Evolutionary conservation across 257 asterid species (phyloP), one percentile per base, ranked within the genome.

Genomic region (Gardenia jasminoides): DNA sequence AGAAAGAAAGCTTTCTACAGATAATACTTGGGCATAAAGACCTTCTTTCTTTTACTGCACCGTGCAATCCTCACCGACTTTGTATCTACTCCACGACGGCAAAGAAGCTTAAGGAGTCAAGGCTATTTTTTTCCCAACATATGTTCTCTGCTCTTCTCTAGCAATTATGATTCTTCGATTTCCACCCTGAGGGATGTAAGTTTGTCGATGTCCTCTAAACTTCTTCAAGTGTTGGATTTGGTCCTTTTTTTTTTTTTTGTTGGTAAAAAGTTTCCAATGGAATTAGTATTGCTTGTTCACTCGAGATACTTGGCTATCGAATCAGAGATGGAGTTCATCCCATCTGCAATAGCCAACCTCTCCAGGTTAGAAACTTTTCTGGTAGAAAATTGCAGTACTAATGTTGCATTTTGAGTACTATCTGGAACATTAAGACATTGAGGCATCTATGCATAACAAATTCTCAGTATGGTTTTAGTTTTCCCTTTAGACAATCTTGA

Each of bases 161-260:
- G n/a, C n/a, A n/a, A n/a, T n/a, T n/a, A n/a, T n/a, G n/a, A n/a
- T n/a, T n/a, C n/a, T n/a, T n/a, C n/a, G n/a, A n/a, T n/a, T n/a
- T n/a, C n/a, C n/a, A n/a, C n/a, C n/a, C n/a, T n/a, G n/a, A n/a
- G n/a, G n/a, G n/a, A n/a, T n/a, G n/a, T n/a, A n/a, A n/a, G n/a
- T n/a, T n/a, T n/a, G n/a, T n/a, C n/a, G n/a, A n/a, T n/a, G n/a
- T n/a, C n/a, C n/a, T n/a, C n/a, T 16, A 72, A 46, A 79, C 28
- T 72, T 72, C 46, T 64, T 6, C 30, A 8, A 79, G 73, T 79
- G 30, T 47, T 79, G 74, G 82, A 79, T 65, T 47, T 79, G 26
- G n/a, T n/a, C n/a, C n/a, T n/a, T n/a, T n/a, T n/a, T n/a, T n/a
- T n/a, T n/a, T n/a, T n/a, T n/a, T n/a, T n/a, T n/a, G n/a, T n/a